Evolutionary conservation across 805 yeast genomes (phyloP).

Genomic region (Tetrapisispora arboricola): DNA sequence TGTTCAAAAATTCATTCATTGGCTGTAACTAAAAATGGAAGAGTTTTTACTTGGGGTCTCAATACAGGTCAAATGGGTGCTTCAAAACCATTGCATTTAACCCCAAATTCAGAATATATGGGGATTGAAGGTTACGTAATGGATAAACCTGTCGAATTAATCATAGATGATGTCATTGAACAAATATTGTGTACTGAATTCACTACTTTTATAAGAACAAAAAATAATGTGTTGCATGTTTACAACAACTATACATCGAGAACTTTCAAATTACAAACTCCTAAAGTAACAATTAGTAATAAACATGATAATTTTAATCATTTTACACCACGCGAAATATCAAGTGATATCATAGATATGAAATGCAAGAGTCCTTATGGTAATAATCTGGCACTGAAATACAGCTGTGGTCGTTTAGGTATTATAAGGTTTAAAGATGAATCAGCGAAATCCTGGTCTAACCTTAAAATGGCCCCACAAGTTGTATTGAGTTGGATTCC

Average conservation of each 20-base stretch:
- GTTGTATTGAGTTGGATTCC: conserved; percentile 54
- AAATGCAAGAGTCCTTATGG: conserved; percentile 28
- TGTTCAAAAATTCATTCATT: conserved; percentile 62
- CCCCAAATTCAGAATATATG: conserved; percentile 36
- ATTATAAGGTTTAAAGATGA: conserved; percentile 19
- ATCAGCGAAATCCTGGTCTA: conserved; percentile 21
- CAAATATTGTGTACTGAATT: conserved; percentile 55
- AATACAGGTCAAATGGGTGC: conserved; percentile 74
- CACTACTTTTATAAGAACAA: conserved; percentile 56
- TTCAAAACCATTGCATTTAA: conserved; percentile 29
- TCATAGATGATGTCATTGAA: conserved; percentile 31
- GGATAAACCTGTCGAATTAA: conserved; percentile 12
- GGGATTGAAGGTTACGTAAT: conserved; percentile 32
- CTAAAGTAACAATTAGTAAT: conserved; percentile 15
- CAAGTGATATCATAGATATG: conserved; percentile 25
- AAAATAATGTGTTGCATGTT: conserved; percentile 50
- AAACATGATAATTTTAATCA: conserved; percentile 31
- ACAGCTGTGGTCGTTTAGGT: conserved; percentile 52
- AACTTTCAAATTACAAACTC: conserved; percentile 36
- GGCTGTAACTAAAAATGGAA: conserved; percentile 41
- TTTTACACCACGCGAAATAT: conserved; percentile 19
- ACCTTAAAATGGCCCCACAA: conserved; percentile 35
- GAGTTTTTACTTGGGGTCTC: conserved; percentile 63
- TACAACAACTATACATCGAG: conserved; percentile 48
- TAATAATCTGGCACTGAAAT: conserved; percentile 38